A percentile compares a stretch with the other conserved stretches of the same genome.
phyloP scores from a whole-genome alignment of 768 basidiomycete species.

The Mycena filopes region DNA sequence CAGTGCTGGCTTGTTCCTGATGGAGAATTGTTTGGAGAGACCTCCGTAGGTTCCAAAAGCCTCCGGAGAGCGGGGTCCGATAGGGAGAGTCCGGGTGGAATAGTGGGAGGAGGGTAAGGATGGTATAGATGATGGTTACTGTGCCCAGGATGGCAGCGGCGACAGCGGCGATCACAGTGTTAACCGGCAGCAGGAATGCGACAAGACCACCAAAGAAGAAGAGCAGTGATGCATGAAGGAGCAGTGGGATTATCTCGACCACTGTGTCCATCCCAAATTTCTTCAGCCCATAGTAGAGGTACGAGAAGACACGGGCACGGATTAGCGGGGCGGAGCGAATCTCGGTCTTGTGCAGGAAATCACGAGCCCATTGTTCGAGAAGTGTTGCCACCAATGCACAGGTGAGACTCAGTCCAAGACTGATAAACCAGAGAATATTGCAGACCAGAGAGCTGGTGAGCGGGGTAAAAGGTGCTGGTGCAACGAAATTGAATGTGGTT shows the following conservation, averaged over 20 bases:
- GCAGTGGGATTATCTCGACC: background rate
- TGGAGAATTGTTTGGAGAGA: background rate
- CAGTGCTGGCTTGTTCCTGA: too few species aligned
- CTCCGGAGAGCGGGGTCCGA: background rate
- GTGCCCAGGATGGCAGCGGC: background rate
- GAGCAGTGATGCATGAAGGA: background rate
- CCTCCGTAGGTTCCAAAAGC: background rate
- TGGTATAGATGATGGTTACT: background rate
- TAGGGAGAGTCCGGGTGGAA: background rate
- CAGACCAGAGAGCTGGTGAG: background rate
- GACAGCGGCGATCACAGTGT: background rate
- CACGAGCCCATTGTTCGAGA: background rate
- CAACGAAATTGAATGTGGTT: background rate
- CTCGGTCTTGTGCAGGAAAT: background rate
- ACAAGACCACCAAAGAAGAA: background rate
- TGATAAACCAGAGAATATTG: background rate
- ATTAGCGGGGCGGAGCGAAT: background rate
- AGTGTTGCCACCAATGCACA: background rate
- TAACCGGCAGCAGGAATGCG: background rate
- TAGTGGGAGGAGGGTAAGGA: background rate
- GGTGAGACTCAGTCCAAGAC: background rate
- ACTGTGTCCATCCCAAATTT: background rate
- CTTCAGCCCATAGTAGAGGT: background rate
- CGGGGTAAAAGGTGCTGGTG: background rate
- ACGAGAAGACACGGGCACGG: background rate